A percentile compares a stretch with the other conserved stretches of the same genome.
phyloP scores from a whole-genome alignment of 768 basidiomycete species.

The Mycena metata region DNA sequence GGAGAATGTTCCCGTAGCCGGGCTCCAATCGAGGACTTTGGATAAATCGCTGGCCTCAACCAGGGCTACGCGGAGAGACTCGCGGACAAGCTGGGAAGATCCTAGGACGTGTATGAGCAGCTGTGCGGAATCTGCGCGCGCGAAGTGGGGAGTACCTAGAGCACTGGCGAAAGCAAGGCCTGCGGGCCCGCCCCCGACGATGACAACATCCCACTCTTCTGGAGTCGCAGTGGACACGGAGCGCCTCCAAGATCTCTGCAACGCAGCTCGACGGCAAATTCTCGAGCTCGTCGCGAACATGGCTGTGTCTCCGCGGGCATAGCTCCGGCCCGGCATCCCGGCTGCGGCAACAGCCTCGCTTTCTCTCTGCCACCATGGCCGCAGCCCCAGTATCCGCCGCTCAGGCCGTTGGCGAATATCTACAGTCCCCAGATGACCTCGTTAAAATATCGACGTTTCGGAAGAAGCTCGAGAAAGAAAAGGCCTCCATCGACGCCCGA shows the following conservation, averaged over 20 bases:
- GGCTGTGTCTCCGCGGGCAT: too few relatives aligned
- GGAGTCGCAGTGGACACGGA: slow-evolving; percentile 25
- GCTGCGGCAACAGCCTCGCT: background rate
- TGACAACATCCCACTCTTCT: slow-evolving; percentile 86
- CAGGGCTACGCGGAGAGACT: slow-evolving; percentile 74
- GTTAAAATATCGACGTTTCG: slow-evolving; percentile 88
- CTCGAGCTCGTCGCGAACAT: slow-evolving; percentile 22
- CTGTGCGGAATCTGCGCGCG: background rate
- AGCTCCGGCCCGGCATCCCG: too few relatives aligned
- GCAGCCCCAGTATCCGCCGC: slow-evolving; percentile 79
- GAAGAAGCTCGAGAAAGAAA: slow-evolving; percentile 97
- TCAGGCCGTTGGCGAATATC: slow-evolving; percentile 89
- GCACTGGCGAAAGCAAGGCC: slow-evolving; percentile 92
- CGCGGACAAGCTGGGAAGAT: slow-evolving; percentile 62
- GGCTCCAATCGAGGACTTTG: slow-evolving; percentile 77
- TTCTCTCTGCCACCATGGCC: slow-evolving; percentile 48
- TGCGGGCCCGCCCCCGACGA: slow-evolving; percentile 94
- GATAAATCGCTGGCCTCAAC: slow-evolving; percentile 87
- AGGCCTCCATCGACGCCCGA: slow-evolving; percentile 91
- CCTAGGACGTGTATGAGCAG: slow-evolving; percentile 53
- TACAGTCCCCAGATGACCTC: slow-evolving; percentile 95
- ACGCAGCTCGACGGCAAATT: slow-evolving; percentile 30
- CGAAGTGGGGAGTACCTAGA: slow-evolving; percentile 72
- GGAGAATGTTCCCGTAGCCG: slow-evolving; percentile 68
- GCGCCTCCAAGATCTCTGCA: slow-evolving; percentile 13